Evolutionary conservation across 306 rosid species (phyloP).

Genomic region (Bauhinia variegata): DNA sequence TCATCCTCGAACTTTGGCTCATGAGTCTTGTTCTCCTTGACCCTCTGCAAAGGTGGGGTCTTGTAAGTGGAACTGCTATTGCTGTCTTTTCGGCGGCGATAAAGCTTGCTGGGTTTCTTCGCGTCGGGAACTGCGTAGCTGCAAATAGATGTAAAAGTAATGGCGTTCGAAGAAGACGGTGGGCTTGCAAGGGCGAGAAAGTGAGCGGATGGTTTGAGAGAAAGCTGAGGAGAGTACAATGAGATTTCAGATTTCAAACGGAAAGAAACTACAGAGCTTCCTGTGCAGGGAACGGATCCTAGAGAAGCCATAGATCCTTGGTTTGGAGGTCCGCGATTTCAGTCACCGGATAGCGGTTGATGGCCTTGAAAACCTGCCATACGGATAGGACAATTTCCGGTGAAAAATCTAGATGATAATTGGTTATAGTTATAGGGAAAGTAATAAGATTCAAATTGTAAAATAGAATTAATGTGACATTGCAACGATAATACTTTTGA

Average conservation of each 20-base stretch:
- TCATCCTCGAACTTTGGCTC: slow-evolving; percentile 38
- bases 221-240: slow-evolving; percentile 13
- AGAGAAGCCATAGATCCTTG: slow-evolving; percentile 52
- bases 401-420: no score
- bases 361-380: no score
- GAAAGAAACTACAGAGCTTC: slow-evolving; percentile 39
- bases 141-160: slow-evolving; percentile 32
- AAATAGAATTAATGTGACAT: no score
- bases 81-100: slow-evolving; percentile 44
- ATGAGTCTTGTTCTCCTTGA: slow-evolving; percentile 30
- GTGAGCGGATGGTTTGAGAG: slow-evolving; percentile 4
- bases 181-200: slow-evolving; percentile 26
- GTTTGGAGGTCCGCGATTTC: slow-evolving; percentile 31
- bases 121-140: slow-evolving; percentile 40
- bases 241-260: slow-evolving; percentile 34
- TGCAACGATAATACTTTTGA: no score
- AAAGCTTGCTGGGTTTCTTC: slow-evolving; percentile 35
- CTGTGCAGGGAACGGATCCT: slow-evolving; percentile 36
- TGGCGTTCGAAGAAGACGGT: slow-evolving; percentile 36
- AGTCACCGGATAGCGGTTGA: no score
- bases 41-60: slow-evolving; percentile 41
- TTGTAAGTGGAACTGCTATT: slow-evolving; percentile 33
- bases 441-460: no score
- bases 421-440: no score
- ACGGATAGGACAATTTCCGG: neutral